Evolutionary conservation across 768 basidiomycete species (phyloP).

Genomic region (Mycena sanguinolenta): DNA sequence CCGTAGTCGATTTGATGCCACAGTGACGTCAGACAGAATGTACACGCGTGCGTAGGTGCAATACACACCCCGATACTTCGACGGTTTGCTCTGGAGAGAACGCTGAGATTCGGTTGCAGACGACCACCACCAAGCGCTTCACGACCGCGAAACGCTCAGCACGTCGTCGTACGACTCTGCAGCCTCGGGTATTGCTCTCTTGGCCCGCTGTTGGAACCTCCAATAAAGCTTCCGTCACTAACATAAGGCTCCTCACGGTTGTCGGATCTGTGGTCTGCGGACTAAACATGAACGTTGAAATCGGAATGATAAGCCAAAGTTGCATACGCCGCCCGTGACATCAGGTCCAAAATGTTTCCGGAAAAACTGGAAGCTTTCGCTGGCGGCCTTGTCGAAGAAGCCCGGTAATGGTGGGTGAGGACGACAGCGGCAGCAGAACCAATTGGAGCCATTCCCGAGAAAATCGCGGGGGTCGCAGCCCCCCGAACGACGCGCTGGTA

Average conservation of each 20-base stretch:
- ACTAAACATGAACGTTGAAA: not conserved
- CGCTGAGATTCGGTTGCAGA: not conserved
- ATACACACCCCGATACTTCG: not conserved
- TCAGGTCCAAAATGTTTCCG: conserved; percentile 24
- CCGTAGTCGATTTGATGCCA: not conserved
- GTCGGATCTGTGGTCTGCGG: not conserved
- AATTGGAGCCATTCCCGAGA: conserved; percentile 17
- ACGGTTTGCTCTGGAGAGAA: not conserved
- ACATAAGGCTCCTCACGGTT: too few species aligned
- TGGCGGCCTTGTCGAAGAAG: conserved; percentile 34
- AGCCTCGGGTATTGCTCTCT: not conserved
- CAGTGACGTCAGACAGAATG: not conserved
- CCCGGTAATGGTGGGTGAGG: conserved; percentile 20
- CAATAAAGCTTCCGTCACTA: too few species aligned
- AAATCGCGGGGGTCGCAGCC: conserved; percentile 37
- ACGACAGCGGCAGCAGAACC: not conserved
- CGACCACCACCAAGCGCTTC: not conserved
- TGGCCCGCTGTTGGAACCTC: too few species aligned
- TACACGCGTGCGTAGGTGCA: too few species aligned
- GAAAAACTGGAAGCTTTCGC: conserved; percentile 40
- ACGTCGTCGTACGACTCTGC: not conserved
- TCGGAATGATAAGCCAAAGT: too few species aligned
- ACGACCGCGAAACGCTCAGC: not conserved
- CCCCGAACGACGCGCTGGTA: conserved; percentile 26
- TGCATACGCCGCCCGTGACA: not conserved